Conservation (phyloP, 1,139 yeast genomes). For the Hyphopichia buzzinii region DNA sequence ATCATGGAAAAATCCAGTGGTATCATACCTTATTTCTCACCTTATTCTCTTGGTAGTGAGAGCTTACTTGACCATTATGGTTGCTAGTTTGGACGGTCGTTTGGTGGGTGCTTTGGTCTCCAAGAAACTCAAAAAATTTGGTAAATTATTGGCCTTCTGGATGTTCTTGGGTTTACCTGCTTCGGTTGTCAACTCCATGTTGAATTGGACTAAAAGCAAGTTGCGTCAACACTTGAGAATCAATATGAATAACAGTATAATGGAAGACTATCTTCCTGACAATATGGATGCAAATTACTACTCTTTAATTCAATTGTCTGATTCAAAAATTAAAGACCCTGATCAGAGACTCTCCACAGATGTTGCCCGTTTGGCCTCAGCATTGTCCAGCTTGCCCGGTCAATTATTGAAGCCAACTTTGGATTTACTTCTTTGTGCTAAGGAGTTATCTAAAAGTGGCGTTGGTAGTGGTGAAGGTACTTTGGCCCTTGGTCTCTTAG, state of each 20-base stretch:
- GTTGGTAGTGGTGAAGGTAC: constrained; percentile 88
- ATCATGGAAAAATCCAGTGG: constrained; percentile 26
- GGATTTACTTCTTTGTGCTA: constrained; percentile 79
- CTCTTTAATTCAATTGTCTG: constrained; percentile 53
- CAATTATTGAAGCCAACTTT: constrained; percentile 82
- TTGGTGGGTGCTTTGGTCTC: constrained; percentile 81
- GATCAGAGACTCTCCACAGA: constrained; percentile 83
- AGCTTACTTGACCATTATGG: constrained; percentile 75
- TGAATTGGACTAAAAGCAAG: constrained; percentile 68
- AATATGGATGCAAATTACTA: constrained; percentile 49
- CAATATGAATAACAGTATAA: constrained; percentile 61
- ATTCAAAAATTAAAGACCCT: constrained; percentile 62
- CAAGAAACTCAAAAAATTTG: constrained; percentile 63
- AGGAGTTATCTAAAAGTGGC: constrained; percentile 71
- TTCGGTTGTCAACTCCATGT: constrained; percentile 70
- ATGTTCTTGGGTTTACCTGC: constrained; percentile 87
- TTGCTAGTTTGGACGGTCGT: constrained; percentile 84
- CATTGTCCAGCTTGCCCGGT: constrained; percentile 77
- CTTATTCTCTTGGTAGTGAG: constrained; percentile 61
- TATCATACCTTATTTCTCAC: constrained; percentile 53
- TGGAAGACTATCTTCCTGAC: constrained; percentile 68
- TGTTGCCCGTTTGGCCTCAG: constrained; percentile 68
- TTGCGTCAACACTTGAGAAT: constrained; percentile 66
- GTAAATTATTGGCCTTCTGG: constrained; percentile 70
- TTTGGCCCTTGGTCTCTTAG: constrained; percentile 72